Percentiles rank a stretch among this genome's conserved stretches.
Conservation (phyloP, 192 early-diverging fungal genomes). For the Coemansia sp. region DNA sequence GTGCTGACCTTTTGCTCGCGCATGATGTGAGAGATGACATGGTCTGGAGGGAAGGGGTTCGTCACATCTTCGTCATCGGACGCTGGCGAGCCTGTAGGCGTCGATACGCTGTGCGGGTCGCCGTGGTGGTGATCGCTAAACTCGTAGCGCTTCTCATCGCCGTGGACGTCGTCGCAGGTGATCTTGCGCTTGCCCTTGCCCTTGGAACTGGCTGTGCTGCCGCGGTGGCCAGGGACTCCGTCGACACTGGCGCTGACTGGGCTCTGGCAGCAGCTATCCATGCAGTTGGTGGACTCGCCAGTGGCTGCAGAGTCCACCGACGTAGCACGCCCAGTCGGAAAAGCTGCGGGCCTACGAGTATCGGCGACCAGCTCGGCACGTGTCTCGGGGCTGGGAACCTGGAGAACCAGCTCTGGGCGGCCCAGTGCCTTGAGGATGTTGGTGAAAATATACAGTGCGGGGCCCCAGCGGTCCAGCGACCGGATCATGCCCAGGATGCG, state of each 20-base stretch:
- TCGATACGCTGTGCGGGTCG: slow-evolving; percentile 28
- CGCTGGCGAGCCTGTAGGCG: slow-evolving; percentile 14
- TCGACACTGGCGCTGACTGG: not conserved
- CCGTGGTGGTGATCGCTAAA: slow-evolving; percentile 46
- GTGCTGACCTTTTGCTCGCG: slow-evolving; percentile 49
- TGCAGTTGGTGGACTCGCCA: slow-evolving; percentile 9
- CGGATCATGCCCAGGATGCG: slow-evolving; percentile 45
- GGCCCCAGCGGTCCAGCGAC: slow-evolving; percentile 46
- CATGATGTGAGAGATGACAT: slow-evolving; percentile 49
- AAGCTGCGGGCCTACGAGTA: slow-evolving; percentile 10
- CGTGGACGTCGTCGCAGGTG: slow-evolving; percentile 13
- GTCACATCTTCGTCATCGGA: slow-evolving; percentile 45
- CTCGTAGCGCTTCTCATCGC: slow-evolving; percentile 47
- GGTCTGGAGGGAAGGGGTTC: slow-evolving; percentile 46
- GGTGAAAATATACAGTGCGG: slow-evolving; percentile 47
- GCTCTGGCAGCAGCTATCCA: slow-evolving; percentile 16
- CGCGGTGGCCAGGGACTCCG: not conserved
- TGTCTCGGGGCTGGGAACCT: slow-evolving; percentile 33
- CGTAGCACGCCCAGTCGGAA: slow-evolving; percentile 2
- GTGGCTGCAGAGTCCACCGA: slow-evolving; percentile 30
- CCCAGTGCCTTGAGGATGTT: slow-evolving; percentile 50
- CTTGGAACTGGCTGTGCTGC: not conserved
- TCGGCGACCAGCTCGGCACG: slow-evolving; percentile 25
- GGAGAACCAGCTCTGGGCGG: slow-evolving; percentile 35
- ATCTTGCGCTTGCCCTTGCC: slow-evolving; percentile 42